These are phyloP conservation scores for Suillus placidus DNA, from an alignment of 768 basidiomycete species.

Conservation along the genomic window DNA sequence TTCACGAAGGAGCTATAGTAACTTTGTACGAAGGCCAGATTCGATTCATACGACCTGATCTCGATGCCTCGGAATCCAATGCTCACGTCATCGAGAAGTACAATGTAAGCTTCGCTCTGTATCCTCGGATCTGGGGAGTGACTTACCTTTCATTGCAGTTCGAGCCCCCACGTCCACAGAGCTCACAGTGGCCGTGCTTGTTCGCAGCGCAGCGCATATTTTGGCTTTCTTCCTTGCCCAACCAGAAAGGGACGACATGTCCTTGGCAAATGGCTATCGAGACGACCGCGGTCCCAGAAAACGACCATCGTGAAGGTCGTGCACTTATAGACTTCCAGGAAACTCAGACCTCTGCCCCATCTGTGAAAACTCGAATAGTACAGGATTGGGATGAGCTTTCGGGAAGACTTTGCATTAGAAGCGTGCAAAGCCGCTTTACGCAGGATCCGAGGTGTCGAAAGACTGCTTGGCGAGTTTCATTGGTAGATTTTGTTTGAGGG, in stretches of 20 bases:
- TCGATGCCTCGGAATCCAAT: constrained; percentile 22
- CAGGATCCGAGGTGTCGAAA: constrained; percentile 29
- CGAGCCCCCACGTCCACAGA: constrained; percentile 18
- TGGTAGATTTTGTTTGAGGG: constrained; percentile 10
- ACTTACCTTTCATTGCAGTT: constrained; percentile 20
- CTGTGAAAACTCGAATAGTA: constrained; percentile 14
- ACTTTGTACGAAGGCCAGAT: constrained; percentile 30
- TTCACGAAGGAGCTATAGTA: constrained; percentile 30
- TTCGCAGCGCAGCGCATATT: constrained; percentile 34
- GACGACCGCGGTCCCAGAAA: neutral
- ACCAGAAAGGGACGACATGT: neutral
- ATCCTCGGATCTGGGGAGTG: neutral
- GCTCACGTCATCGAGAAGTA: constrained; percentile 22
- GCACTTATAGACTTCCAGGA: constrained; percentile 28
- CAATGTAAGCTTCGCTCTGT: constrained; percentile 15
- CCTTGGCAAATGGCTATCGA: neutral
- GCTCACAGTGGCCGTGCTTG: constrained; percentile 22
- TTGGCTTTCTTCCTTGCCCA: constrained; percentile 26
- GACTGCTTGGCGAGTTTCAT: constrained; percentile 24
- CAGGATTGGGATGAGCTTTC: constrained; percentile 37
- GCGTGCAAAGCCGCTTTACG: constrained; percentile 24
- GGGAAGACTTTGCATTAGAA: constrained; percentile 30
- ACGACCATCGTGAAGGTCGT: constrained; percentile 22
- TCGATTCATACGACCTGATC: constrained; percentile 28
- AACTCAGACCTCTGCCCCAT: neutral